Percentiles rank a stretch among this genome's conserved stretches.
Conservation (phyloP, 2,329 filamentous ascomycete species). For the Pseudovirgaria hyperparasitica region DNA sequence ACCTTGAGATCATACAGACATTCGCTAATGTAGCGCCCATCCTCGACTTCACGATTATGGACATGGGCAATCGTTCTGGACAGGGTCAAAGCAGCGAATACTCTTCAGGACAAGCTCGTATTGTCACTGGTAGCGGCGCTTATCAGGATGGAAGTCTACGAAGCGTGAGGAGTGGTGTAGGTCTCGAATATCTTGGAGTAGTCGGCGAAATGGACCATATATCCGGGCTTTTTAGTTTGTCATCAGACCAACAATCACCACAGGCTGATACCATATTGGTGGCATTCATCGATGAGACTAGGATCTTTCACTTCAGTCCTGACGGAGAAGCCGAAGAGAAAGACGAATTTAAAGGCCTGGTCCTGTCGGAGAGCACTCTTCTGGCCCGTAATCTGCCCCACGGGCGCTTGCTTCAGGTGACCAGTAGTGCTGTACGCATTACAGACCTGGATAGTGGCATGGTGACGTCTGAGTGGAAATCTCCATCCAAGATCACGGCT, state of each 20-base stretch:
- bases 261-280: slow-evolving; percentile 61
- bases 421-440: slow-evolving; percentile 48
- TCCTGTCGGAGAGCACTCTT: slow-evolving; percentile 59
- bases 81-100: slow-evolving; percentile 78
- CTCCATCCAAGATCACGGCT: slow-evolving; percentile 52
- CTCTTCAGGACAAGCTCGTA: slow-evolving; percentile 83
- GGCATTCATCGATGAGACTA: slow-evolving; percentile 72
- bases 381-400: slow-evolving; percentile 52
- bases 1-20: slow-evolving; percentile 57
- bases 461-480: slow-evolving; percentile 46
- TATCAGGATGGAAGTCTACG: slow-evolving; percentile 79
- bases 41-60: slow-evolving; percentile 90
- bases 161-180: slow-evolving; percentile 87
- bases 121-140: slow-evolving; percentile 85
- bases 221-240: slow-evolving; percentile 59
- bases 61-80: slow-evolving; percentile 75
- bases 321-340: slow-evolving; percentile 78
- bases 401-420: slow-evolving; percentile 63
- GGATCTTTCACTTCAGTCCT: slow-evolving; percentile 63
- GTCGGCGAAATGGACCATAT: slow-evolving; percentile 67
- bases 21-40: slow-evolving; percentile 81
- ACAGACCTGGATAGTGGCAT: slow-evolving; percentile 45
- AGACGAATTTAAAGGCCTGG: slow-evolving; percentile 59
- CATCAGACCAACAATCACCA: slow-evolving; percentile 34
- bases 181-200: slow-evolving; percentile 74